Conservation (phyloP, 306 rosid species). For the Canavalia ensiformis region DNA sequence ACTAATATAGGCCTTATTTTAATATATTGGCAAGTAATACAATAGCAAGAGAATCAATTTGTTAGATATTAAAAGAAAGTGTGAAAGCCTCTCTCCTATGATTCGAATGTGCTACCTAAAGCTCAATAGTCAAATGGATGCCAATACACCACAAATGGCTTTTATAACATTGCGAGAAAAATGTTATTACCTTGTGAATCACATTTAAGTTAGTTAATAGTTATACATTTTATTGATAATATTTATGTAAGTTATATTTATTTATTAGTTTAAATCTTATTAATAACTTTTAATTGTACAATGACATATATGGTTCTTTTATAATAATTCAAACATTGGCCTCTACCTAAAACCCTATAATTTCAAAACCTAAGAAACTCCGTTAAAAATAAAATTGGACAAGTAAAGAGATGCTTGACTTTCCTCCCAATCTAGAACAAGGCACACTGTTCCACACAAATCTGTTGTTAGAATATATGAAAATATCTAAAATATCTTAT, state of each 20-base stretch:
- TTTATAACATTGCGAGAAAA: too few species aligned
- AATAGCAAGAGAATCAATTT: background rate
- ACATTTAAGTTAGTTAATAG: too few species aligned
- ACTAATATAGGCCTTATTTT: too few species aligned
- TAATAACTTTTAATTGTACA: background rate
- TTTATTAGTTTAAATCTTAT: background rate
- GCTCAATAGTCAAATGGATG: background rate
- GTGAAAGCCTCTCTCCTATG: background rate
- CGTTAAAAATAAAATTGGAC: background rate
- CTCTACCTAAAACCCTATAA: background rate
- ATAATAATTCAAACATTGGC: background rate
- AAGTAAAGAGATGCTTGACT: background rate
- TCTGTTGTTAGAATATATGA: too few species aligned
- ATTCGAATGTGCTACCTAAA: background rate
- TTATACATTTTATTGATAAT: too few species aligned
- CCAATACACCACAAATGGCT: background rate
- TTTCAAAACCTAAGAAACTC: background rate
- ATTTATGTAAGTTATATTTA: too few species aligned
- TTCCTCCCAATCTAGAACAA: constrained; percentile 3
- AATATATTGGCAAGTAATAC: too few species aligned
- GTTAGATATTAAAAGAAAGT: background rate
- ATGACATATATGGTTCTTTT: background rate
- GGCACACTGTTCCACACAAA: background rate
- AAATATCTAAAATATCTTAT: too few species aligned
- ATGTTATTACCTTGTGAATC: too few species aligned